Conservation (phyloP, 371 early-diverging fungal species). For the Haplosporangium sp. region DNA sequence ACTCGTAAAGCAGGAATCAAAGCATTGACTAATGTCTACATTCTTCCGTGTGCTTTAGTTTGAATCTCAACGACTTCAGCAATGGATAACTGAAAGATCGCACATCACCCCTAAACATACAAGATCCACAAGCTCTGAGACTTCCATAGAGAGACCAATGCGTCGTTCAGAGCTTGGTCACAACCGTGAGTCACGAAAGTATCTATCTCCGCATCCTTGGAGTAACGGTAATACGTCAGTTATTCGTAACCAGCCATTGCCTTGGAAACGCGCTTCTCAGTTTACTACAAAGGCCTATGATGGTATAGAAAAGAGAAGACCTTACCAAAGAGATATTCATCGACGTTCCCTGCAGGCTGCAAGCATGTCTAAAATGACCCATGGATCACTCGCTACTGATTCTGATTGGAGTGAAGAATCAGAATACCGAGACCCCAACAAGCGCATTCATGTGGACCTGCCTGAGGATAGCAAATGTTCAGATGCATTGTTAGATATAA, state of each 20-base stretch:
- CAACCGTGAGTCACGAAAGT: not conserved
- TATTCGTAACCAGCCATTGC: not conserved
- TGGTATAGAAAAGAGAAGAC: constrained; percentile 11
- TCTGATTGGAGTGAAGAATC: constrained; percentile 11
- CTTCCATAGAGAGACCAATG: not conserved
- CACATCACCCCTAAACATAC: not conserved
- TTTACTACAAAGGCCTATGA: not conserved
- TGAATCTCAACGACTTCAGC: constrained; percentile 17
- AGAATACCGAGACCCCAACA: constrained; percentile 31
- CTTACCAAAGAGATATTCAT: not conserved
- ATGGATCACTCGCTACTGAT: not conserved
- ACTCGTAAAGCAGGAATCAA: not conserved
- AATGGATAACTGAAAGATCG: constrained; percentile 15
- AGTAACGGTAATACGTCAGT: not conserved
- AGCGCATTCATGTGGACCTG: not conserved
- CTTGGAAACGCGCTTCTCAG: not conserved
- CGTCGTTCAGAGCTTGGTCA: not conserved
- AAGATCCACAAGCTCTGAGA: not conserved
- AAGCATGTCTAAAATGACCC: not conserved
- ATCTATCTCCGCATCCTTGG: too few species aligned
- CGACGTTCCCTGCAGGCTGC: not conserved
- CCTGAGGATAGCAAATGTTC: not conserved
- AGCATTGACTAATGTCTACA: not conserved
- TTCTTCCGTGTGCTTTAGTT: not conserved
- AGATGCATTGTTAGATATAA: not conserved